Evolutionary conservation across 108 stramenopile species (phyloP), one percentile per base, ranked within the genome.

Genomic region (Conticribra guillardii): DNA sequence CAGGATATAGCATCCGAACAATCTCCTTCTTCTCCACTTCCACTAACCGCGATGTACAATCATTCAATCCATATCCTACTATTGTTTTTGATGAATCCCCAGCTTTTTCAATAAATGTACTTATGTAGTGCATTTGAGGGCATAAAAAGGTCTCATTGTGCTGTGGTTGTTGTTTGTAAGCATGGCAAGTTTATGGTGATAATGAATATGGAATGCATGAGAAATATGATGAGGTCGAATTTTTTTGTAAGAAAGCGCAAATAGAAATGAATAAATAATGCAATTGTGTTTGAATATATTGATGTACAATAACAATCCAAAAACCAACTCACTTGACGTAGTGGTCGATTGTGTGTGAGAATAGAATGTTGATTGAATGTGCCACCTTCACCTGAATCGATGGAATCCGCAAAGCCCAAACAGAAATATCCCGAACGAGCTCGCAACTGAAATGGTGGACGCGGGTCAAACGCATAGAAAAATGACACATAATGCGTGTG

Each of bases 1-100:
- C n/a, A n/a, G 78, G 71, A 62, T 54, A 79, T 14, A 80, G 61
- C 32, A 75, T 45, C 28, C 69, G n/a, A 15, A 60, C 62, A 41
- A 80, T 69, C 29, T 86, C 82, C 17, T 71, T 54, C 48, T 84
- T 84, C 34, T 55, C 49, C 17, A 87, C 67, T 50, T 73, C 72
- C 14, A 87, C 76, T n/a, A 87, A 53, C 46, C 81, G 62, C 8
- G 76, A 53, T 37, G 73, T 68, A 44, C 86, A 87, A 64, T 87
- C 86, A 56, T 87, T 84, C 54, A 87, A 67, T 17, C 86, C 86
- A 67, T 87, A 87, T 11, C 81, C 71, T 48, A 87, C 60, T 18
- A 84, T 62, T 19, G 78, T 54, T 26, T 60, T 79, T 3, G 67
- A 50, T 19, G 58, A 27, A 55, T 82, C 81, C 19, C 60, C 67